Evolutionary conservation across 2,329 filamentous ascomycete species (phyloP), one percentile per base, ranked within the genome.

Genomic region (Escovopsis sp.): DNA sequence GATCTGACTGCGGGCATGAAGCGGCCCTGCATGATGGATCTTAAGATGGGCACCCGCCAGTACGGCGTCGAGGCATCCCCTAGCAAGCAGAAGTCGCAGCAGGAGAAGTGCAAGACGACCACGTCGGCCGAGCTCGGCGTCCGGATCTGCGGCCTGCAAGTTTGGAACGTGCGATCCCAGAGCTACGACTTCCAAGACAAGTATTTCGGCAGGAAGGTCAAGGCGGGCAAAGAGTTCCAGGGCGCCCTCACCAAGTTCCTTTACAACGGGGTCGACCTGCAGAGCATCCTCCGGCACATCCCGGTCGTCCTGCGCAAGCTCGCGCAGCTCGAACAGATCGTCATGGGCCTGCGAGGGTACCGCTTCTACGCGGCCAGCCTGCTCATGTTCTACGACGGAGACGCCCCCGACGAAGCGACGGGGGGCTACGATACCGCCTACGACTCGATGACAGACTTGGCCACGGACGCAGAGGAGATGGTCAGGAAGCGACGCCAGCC

Each of bases 11-110:
- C 88, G 2, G 88, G 88, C 25, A 96, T 98, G 90, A 87, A 85
- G 52, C 77, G 82, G 34, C 90, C 90, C 5, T 96, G 90, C 58
- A 93, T 98, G 40, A 80, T 98, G 56, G 90, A 98, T 53, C 66
- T 98, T 42, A 98, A 98, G 55, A 98, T 98, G 90, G 90, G 90
- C 15, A 98, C 90, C 7, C 78, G 90, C 2, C 90, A 98, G 52
- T 96, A 94, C 53, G 90, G 90, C 7, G 76, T 96, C 11, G 87
- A 96, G 46, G 90, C 90, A 2, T 77, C 72, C 35, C 76, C 85
- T 30, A 93, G 93, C 64, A 98, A 98, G 57, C 83, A 87, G 50
- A 77, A 79, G 40, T 96, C 90, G 0, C 90, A 98, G 56, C 76
- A 84, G 39, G 78, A 84, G 46, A 98, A 98, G 57, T 96, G 90